Base-by-base conservation (phyloP, 768 basidiomycete genomes). In the Hysterangium stoloniferum region DNA sequence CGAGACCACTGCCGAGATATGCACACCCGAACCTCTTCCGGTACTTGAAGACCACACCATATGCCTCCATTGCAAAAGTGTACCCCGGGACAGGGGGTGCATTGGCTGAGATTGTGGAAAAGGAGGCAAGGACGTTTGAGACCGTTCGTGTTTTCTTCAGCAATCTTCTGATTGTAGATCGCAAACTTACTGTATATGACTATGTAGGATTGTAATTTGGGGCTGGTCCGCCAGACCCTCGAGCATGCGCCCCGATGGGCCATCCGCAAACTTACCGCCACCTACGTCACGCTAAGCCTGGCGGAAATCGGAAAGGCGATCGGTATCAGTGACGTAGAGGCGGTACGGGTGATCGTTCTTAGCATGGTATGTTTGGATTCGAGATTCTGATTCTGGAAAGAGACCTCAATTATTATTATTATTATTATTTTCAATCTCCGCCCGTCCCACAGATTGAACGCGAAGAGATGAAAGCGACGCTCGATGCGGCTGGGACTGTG, bases 231-330 rank as follows among this genome's bases (percentile, higher is more conserved):
- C 32, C 81, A 82, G 54, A 84, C 79, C 2, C 67, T 89, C 24
- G 75, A 76, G 4, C 78, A 79, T 13, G 82, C 86, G 0, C 84
- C 87, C 0, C 73, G 84, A 17, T 91, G 90, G 81, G 70, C 78
- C 42, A 77, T 93, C 57, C 81, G 79, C 65, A 85, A 80, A 61
- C 77, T 93, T 51, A 92, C 85, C 0, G 77, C 77, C 45, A 91
- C 91, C 2, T 95, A 91, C 58, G 72, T 90, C 34, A 88, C 86
- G 0, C 77, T 91, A 13, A 76, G 82, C 31, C 66, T 93, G 6
- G 65, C 73, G 0, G 86, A 92, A 56, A 88, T 94, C 44, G 82
- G 76, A 2, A 71, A 70, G 13, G 59, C 63, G 2, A 57, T 74
- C 25, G 70, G 66, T 2, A 63, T 71, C 17, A 34, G 24, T 6